A percentile compares a stretch with the other conserved stretches of the same genome.
Conservation (phyloP, 768 basidiomycete species). For the Hygrocybe punicea region DNA sequence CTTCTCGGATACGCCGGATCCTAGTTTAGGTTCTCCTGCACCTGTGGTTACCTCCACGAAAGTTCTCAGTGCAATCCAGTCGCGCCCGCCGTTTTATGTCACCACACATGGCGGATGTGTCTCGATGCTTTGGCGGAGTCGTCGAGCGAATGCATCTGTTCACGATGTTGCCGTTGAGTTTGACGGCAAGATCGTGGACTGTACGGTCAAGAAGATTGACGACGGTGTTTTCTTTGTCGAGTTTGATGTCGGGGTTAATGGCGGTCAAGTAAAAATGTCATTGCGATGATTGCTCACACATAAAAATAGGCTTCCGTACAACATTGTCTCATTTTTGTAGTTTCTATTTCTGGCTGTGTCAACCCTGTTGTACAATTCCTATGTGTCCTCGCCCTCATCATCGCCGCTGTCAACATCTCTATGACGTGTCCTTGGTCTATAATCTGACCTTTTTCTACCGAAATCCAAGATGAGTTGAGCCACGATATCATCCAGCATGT, state of each 20-base stretch:
- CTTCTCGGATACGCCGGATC: no score
- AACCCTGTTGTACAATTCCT: not conserved
- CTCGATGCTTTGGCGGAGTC: conserved; percentile 16
- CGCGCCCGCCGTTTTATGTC: no score
- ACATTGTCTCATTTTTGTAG: not conserved
- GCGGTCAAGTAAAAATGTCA: conserved; percentile 25
- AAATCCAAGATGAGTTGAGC: conserved; percentile 43
- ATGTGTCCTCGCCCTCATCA: conserved; percentile 10
- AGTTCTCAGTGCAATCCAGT: no score
- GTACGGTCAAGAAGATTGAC: conserved; percentile 16
- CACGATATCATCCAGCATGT: conserved; percentile 69
- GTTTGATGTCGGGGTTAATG: conserved; percentile 15
- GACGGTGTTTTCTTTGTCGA: conserved; percentile 20
- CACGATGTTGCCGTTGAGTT: conserved; percentile 21
- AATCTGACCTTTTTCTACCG: not conserved
- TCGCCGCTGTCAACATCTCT: conserved; percentile 18
- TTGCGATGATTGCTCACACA: not conserved
- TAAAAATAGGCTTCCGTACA: no score
- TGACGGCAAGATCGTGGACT: conserved; percentile 24
- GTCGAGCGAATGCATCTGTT: not conserved
- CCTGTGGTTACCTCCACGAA: no score
- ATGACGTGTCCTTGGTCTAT: conserved; percentile 4
- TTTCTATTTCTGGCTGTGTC: not conserved
- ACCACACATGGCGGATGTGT: not conserved
- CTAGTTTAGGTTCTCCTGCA: no score